A percentile compares a stretch with the other conserved stretches of the same genome.
phyloP scores from a whole-genome alignment of 495 filamentous ascomycete genomes.

The Glonium stellatum region DNA sequence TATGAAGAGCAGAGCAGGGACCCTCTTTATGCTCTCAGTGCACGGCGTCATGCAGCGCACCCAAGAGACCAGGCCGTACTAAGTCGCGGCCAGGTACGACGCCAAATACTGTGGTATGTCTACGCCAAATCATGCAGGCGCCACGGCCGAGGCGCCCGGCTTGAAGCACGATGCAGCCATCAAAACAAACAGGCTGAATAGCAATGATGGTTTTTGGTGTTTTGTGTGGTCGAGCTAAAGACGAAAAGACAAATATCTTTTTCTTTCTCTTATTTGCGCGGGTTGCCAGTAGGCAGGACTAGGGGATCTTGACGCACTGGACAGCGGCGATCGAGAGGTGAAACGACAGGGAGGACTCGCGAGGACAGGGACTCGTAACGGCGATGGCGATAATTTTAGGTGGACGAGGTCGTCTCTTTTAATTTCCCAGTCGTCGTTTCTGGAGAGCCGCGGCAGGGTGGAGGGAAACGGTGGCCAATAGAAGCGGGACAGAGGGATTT shows the following conservation, averaged over 20 bases:
- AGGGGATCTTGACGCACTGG: background rate
- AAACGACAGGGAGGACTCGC: too few relatives aligned
- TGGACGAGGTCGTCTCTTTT: background rate
- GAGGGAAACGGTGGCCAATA: background rate
- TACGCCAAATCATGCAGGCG: slow-evolving; percentile 3
- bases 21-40: background rate
- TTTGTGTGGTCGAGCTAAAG: too few relatives aligned
- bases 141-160: background rate
- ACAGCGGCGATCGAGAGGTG: background rate
- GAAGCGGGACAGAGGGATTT: background rate
- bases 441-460: background rate
- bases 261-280: too few relatives aligned
- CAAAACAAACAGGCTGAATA: background rate
- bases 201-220: background rate
- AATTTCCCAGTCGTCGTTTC: background rate
- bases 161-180: background rate
- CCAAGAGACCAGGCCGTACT: background rate
- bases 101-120: background rate
- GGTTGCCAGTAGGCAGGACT: too few relatives aligned
- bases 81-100: background rate
- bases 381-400: background rate
- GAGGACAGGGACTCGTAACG: background rate
- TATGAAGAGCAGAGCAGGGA: background rate
- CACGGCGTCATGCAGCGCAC: background rate
- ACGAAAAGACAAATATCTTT: too few relatives aligned